Conservation (phyloP, 192 early-diverging fungal genomes). For the Backusella luteola region DNA sequence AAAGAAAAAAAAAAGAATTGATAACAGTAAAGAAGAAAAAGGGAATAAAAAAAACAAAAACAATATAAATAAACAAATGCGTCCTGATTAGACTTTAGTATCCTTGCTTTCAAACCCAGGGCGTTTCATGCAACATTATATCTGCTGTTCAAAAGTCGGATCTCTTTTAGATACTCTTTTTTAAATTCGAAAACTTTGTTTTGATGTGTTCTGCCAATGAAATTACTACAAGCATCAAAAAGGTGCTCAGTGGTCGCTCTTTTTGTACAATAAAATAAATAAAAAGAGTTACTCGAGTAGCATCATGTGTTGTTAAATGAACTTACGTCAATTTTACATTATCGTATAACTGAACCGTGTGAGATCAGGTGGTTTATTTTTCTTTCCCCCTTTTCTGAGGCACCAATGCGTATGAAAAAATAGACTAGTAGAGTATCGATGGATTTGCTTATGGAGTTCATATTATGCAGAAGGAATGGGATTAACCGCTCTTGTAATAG, state of each 20-base stretch:
- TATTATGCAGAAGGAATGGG: too few relatives aligned
- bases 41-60: slow-evolving; percentile 4
- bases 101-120: background rate
- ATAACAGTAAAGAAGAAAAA: background rate
- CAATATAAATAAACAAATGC: background rate
- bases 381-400: background rate
- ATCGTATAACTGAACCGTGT: background rate
- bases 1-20: background rate
- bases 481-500: too few relatives aligned
- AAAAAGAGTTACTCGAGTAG: background rate
- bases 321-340: background rate
- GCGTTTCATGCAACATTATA: background rate
- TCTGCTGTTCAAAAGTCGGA: background rate
- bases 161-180: background rate
- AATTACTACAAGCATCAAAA: background rate
- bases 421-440: background rate
- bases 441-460: background rate
- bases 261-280: background rate
- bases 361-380: background rate
- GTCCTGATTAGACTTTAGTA: background rate
- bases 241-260: background rate
- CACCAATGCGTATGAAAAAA: background rate
- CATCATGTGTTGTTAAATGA: background rate
- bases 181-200: background rate
- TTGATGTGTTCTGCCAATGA: background rate